These are phyloP conservation scores for Vaccinium macrocarpon DNA, from an alignment of 148 eudicot genomes.

Conservation along the genomic window DNA sequence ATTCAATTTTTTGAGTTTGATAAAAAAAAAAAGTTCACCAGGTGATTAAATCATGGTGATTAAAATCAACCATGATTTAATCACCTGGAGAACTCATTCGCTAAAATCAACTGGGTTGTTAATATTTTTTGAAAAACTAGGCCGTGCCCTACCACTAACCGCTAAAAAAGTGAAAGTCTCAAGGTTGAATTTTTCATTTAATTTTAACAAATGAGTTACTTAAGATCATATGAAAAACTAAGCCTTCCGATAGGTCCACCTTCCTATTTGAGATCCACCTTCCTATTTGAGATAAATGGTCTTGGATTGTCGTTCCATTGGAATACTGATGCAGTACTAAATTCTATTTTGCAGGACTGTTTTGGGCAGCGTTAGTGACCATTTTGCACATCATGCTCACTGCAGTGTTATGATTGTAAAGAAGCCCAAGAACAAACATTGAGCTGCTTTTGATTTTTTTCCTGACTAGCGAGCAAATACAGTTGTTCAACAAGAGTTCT, in stretches of 20 bases:
- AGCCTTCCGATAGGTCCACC: not conserved
- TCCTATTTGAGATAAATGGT: not conserved
- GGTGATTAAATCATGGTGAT: too few species aligned
- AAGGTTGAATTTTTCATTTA: too few species aligned
- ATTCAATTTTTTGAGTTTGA: too few species aligned
- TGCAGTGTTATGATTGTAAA: conserved; percentile 75
- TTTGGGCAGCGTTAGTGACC: conserved; percentile 85
- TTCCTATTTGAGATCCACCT: not conserved
- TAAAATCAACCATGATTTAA: too few species aligned
- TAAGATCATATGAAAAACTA: too few species aligned
- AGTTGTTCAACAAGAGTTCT: not conserved
- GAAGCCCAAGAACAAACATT: conserved; percentile 46
- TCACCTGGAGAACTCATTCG: too few species aligned
- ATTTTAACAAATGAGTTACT: too few species aligned
- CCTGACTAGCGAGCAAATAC: not conserved
- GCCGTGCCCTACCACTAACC: too few species aligned
- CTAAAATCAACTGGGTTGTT: too few species aligned
- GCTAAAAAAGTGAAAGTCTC: too few species aligned
- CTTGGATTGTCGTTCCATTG: not conserved
- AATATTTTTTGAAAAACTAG: too few species aligned
- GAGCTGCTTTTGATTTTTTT: not conserved
- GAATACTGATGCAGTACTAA: not conserved
- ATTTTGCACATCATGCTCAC: conserved; percentile 82
- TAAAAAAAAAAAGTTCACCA: too few species aligned
- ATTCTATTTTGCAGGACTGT: conserved; percentile 57